Conservation (phyloP, 177 flowering plant genomes). For the Tripterygium wilfordii region DNA sequence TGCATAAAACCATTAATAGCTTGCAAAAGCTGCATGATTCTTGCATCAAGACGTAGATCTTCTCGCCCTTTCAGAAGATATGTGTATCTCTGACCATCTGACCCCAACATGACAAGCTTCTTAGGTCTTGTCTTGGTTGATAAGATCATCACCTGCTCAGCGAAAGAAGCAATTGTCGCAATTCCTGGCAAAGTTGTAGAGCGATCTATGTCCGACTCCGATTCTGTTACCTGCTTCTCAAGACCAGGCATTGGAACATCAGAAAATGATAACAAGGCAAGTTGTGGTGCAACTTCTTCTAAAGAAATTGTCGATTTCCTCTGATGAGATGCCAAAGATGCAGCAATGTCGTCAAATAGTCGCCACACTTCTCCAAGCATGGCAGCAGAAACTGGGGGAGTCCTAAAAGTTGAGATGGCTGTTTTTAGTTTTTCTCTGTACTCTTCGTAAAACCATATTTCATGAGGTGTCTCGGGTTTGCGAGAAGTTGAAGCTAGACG, state of each 20-base stretch:
- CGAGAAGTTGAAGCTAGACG: constrained; percentile 90
- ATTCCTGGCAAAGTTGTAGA: constrained; percentile 43
- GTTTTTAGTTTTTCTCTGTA: constrained; percentile 67
- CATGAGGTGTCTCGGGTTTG: constrained; percentile 94
- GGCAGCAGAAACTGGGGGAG: constrained; percentile 71
- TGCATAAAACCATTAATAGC: constrained; percentile 73
- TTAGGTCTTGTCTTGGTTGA: constrained; percentile 97
- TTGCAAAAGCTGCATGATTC: constrained; percentile 96
- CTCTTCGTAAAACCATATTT: constrained; percentile 77
- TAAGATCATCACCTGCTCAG: constrained; percentile 63
- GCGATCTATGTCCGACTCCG: constrained; percentile 45
- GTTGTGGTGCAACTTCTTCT: constrained; percentile 81
- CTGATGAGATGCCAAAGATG: constrained; percentile 80
- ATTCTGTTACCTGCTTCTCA: constrained; percentile 59
- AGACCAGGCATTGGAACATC: constrained; percentile 99
- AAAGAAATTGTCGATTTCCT: constrained; percentile 74
- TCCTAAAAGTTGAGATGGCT: constrained; percentile 68
- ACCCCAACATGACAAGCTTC: constrained; percentile 74
- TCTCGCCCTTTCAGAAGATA: constrained; percentile 96
- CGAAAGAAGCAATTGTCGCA: constrained; percentile 82
- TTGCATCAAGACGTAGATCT: constrained; percentile 97
- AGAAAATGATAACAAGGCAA: constrained; percentile 68
- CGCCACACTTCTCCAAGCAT: constrained; percentile 91
- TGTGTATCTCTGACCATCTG: constrained; percentile 86
- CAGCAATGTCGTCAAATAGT: constrained; percentile 79